Conservation (phyloP, 495 filamentous ascomycete genomes). For the Neurospora sp. region DNA sequence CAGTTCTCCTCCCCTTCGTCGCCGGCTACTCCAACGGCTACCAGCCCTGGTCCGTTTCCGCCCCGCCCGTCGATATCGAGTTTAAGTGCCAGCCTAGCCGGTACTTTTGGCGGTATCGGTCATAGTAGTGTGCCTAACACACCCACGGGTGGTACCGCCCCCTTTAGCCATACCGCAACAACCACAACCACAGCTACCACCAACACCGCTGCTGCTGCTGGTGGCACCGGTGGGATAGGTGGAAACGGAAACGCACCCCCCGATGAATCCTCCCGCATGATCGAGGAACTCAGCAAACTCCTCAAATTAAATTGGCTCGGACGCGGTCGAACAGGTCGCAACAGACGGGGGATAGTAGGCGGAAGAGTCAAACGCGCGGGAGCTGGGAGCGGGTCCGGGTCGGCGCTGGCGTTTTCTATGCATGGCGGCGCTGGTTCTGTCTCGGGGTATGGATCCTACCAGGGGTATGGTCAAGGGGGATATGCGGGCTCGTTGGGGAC, state of each 20-base stretch:
- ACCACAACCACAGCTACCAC: background rate
- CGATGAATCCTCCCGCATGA: constrained; percentile 66
- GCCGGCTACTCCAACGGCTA: background rate
- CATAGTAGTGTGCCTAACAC: background rate
- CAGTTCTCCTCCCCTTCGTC: background rate
- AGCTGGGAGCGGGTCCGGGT: background rate
- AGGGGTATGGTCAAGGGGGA: background rate
- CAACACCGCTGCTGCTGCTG: background rate
- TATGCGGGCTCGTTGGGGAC: background rate
- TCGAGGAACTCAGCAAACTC: constrained; percentile 72
- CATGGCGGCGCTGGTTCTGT: background rate
- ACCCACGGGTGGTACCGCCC: constrained; percentile 14
- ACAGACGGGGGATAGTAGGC: constrained; percentile 76
- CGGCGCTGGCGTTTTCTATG: background rate
- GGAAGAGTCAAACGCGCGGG: constrained; percentile 28
- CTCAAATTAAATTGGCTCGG: constrained; percentile 96
- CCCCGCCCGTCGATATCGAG: background rate
- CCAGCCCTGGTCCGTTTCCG: background rate
- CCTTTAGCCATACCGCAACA: background rate
- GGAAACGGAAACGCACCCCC: constrained; percentile 4
- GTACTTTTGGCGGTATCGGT: background rate
- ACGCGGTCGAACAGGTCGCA: constrained; percentile 77
- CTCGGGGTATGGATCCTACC: too few species aligned
- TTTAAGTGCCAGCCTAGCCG: background rate
- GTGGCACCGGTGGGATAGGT: background rate